Base-by-base conservation (phyloP, 108 stramenopile genomes). In the Skeletonema tropicum region DNA sequence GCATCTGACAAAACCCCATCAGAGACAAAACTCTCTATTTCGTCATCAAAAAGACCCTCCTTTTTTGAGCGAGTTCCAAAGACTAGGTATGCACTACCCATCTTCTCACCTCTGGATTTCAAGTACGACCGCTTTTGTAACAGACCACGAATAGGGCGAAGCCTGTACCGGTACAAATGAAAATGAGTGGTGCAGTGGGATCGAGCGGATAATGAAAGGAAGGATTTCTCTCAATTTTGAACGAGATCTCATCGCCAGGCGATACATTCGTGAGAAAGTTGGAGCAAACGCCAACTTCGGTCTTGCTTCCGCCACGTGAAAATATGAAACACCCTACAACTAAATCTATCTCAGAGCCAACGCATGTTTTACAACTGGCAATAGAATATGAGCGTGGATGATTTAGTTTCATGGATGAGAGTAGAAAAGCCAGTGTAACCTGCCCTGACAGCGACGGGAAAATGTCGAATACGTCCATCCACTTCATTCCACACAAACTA, bases 121-220 rank as follows among this genome's bases (percentile, higher is more conserved):
- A 73, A 36, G 35, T 73, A 45, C 17, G 45, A n/a, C 6, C 73
- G 36, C 52, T 73, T 64, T 25, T 73, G 73, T 12, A 73, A 39
- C 0, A 73, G 30, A 5, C 73, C 73, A 26, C 73, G 42, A 25
- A 73, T 64, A 30, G 63, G 73, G 73, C 73, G 30, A 63, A 64
- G 1, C 71, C 71, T 19, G 71, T 73, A 5, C 73, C 63, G 14
- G 73, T 62, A 17, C 73, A 64, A 38, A 64, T 73, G 52, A 73
- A 64, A 6, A 73, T 36, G 10, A 73, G 11, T 13, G 46, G 14
- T 10, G 48, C 32, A 9, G 5, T 63, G 3, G 71, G 41, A 48
- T 73, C 71, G 21, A 14, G 58, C 3, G 71, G 71, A n/a, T 62
- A 25, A 17, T 62, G 71, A 31, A 73, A 73, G 29, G 61, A 63